These are phyloP conservation scores for Fonsecaea nubica DNA, from an alignment of 2,329 filamentous ascomycete genomes.

Conservation along the genomic window DNA sequence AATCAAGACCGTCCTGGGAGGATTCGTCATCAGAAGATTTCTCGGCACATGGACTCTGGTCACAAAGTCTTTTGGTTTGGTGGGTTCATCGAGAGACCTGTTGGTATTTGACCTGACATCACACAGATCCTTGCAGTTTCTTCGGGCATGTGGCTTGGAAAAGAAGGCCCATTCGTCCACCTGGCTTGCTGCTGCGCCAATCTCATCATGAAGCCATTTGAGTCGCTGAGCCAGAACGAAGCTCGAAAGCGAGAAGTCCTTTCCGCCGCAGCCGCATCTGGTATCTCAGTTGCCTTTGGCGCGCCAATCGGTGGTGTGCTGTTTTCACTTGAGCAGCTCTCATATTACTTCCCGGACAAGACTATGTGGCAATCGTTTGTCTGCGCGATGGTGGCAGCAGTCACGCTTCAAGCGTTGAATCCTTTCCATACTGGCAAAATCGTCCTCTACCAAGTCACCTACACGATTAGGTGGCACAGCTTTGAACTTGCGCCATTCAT, in stretches of 20 bases:
- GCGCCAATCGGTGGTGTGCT: conserved; percentile 92
- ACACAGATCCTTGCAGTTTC: conserved; percentile 84
- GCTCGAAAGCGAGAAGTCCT: conserved; percentile 91
- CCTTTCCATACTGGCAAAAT: conserved; percentile 95
- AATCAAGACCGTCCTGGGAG: conserved; percentile 94
- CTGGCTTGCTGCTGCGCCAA: conserved; percentile 97
- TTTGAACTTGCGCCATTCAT: conserved; percentile 92
- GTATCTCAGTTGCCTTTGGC: conserved; percentile 92
- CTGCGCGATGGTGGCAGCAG: conserved; percentile 97
- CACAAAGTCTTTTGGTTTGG: conserved; percentile 87
- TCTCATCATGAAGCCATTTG: conserved; percentile 87
- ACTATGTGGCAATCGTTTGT: conserved; percentile 99
- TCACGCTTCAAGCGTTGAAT: conserved; percentile 89
- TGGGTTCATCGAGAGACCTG: conserved; percentile 50
- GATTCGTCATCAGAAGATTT: conserved; percentile 89
- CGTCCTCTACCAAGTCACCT: conserved; percentile 93
- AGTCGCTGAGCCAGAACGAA: conserved; percentile 83
- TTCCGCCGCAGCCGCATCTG: conserved; percentile 88
- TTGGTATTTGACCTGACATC: conserved; percentile 40
- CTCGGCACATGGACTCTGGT: conserved; percentile 86
- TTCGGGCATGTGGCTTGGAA: conserved; percentile 94
- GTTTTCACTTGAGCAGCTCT: conserved; percentile 95
- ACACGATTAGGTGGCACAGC: conserved; percentile 88
- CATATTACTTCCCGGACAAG: conserved; percentile 98
- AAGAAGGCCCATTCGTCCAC: conserved; percentile 93